Evolutionary conservation across 106 monocot species (phyloP).

Genomic region (Posidonia australis): DNA sequence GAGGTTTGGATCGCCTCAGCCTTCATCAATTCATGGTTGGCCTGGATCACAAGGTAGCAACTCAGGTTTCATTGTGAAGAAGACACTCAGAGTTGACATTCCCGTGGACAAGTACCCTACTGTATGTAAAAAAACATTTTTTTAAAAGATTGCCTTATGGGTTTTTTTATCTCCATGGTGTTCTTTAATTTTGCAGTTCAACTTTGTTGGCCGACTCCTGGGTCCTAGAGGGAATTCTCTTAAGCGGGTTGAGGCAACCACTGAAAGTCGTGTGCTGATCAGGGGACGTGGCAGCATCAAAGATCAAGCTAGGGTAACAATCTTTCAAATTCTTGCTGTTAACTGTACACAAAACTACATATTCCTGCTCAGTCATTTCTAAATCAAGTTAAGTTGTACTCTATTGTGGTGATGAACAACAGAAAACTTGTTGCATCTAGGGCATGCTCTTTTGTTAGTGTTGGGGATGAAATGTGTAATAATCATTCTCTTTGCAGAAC

Average conservation of each 20-base stretch:
- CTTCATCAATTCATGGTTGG: constrained; percentile 63
- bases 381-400: too few relatives aligned
- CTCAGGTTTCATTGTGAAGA: constrained; percentile 72
- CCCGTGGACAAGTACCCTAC: constrained; percentile 83
- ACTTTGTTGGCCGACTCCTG: constrained; percentile 87
- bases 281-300: constrained; percentile 93
- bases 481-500: too few relatives aligned
- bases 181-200: constrained; percentile 38
- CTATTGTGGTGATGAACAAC: too few relatives aligned
- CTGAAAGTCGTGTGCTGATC: constrained; percentile 78
- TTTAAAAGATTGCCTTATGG: not conserved
- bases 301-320: constrained; percentile 60
- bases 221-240: constrained; percentile 91
- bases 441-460: too few relatives aligned
- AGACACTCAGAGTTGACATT: constrained; percentile 87
- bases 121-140: constrained; percentile 33
- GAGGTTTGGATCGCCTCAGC: constrained; percentile 48
- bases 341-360: not conserved
- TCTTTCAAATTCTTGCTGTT: not conserved
- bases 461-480: too few relatives aligned
- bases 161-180: not conserved
- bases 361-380: not conserved
- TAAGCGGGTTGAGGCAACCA: constrained; percentile 76
- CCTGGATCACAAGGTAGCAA: constrained; percentile 70
- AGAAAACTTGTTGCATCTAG: too few relatives aligned